phyloP scores from a whole-genome alignment of 257 asterid genomes.

The Mentha longifolia region DNA sequence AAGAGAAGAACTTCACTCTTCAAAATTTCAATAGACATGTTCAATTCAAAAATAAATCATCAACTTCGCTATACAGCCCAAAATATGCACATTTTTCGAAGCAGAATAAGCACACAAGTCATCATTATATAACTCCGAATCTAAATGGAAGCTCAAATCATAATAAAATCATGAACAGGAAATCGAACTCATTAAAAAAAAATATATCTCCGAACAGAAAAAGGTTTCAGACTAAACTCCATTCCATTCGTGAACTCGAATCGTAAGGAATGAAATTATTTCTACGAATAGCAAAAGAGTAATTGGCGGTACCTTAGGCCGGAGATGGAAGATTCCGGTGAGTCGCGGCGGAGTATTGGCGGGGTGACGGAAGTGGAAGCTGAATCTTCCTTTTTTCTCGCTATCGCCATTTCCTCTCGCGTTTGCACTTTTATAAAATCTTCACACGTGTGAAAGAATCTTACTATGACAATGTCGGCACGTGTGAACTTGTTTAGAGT shows the following conservation, averaged over 20 bases:
- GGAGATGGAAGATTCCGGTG: conserved; percentile 35
- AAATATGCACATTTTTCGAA: conserved; percentile 9
- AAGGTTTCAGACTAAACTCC: conserved; percentile 28
- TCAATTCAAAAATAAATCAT: conserved; percentile 9
- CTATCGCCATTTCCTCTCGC: conserved; percentile 17
- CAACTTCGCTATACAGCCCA: conserved; percentile 10
- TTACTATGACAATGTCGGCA: conserved; percentile 5
- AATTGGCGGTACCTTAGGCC: conserved; percentile 33
- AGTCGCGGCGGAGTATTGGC: conserved; percentile 27
- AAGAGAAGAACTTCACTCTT: not conserved
- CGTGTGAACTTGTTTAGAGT: conserved; percentile 28
- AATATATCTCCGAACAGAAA: not conserved
- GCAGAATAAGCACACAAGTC: conserved; percentile 9
- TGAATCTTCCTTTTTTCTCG: conserved; percentile 11
- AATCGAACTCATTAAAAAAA: conserved; percentile 7
- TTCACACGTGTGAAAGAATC: conserved; percentile 42
- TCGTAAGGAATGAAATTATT: not conserved
- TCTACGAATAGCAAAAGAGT: not conserved
- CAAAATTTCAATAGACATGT: conserved; percentile 1
- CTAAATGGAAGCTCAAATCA: conserved; percentile 12
- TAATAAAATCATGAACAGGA: not conserved
- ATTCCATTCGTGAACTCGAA: conserved; percentile 27
- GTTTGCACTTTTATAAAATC: conserved; percentile 22
- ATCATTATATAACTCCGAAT: conserved; percentile 1
- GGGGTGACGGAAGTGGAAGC: conserved; percentile 32